Base-by-base conservation (phyloP, 2,329 filamentous ascomycete species). In the Teratosphaeria nubilosa region DNA sequence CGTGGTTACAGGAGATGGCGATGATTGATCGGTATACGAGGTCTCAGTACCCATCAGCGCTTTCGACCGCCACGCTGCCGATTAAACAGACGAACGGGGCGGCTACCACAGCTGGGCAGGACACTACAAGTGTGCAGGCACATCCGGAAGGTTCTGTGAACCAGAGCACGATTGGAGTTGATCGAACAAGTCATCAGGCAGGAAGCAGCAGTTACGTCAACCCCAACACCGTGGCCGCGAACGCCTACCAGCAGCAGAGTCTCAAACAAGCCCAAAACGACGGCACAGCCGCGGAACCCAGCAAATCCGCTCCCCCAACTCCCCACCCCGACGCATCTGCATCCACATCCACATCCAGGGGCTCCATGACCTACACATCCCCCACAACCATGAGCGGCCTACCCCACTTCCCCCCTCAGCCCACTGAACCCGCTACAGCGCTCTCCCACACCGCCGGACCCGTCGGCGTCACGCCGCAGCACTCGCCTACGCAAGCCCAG, bases 1-100 rank as follows among this genome's bases (percentile, higher is more conserved):
- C 92, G 0, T 78, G 95, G 66, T 75, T 86, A 57, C 87, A 92
- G 68, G 94, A 99, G 74, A 80, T 89, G 66, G 82, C 86, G 55
- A 88, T 97, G 92, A 73, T 74, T 58, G 70, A 72, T 48, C 72
- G 74, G 41, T 79, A 78, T 62, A 77, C 76, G 24, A 53, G 51
- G 16, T 0, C 63, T 64, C 25, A 6, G n/a, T 22, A 48, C n/a
- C 16, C 41, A n/a, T 20, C n/a, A 3, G 41, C 41, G n/a, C 16
- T n/a, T 2, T n/a, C 16, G 41, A 48, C 9, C 20, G 41, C 41
- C 41, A 20, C 16, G n/a, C 6, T 48, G 16, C 41, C 41, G 9
- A 20, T 22, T 5, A 48, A 22, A 6, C 41, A 48, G n/a, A 37
- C 4, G 11, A 37, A 37, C 16, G 34, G 34, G 11, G 34, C 16